Conservation (phyloP, 73 alveolate genomes). For the Paramecium pentaurelia region DNA sequence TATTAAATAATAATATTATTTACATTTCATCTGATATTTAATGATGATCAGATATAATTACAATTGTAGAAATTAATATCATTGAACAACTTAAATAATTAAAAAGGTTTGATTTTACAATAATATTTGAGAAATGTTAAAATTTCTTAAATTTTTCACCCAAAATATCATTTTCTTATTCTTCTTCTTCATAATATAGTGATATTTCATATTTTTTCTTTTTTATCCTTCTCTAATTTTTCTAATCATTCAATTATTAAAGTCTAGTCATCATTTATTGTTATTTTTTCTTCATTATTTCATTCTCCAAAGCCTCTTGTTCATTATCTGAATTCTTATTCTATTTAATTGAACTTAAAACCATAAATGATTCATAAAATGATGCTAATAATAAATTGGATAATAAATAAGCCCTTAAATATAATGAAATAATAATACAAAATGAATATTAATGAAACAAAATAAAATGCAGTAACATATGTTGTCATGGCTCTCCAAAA, state of each 20-base stretch:
- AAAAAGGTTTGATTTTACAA: neutral
- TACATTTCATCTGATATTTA: neutral
- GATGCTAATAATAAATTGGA: conserved; percentile 50
- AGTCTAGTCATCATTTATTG: conserved; percentile 7
- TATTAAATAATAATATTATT: too few relatives aligned
- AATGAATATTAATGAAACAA: conserved; percentile 50
- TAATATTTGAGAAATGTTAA: neutral
- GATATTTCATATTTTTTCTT: neutral
- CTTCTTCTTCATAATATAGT: neutral
- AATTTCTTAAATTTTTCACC: neutral
- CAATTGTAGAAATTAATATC: neutral
- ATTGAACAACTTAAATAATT: neutral
- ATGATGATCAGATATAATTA: neutral
- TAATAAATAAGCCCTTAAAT: conserved; percentile 8
- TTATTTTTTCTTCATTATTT: neutral
- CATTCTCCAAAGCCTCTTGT: conserved; percentile 9
- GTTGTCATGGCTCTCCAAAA: conserved; percentile 55
- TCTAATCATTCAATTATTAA: neutral
- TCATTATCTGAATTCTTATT: conserved; percentile 26
- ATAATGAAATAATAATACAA: neutral
- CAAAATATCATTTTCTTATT: neutral
- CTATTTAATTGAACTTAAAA: conserved; percentile 37
- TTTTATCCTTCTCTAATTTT: neutral
- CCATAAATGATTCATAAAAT: conserved; percentile 59
- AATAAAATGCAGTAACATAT: conserved; percentile 43